Conservation (phyloP, 179 eudicot species). For the Patellifolia procumbens region DNA sequence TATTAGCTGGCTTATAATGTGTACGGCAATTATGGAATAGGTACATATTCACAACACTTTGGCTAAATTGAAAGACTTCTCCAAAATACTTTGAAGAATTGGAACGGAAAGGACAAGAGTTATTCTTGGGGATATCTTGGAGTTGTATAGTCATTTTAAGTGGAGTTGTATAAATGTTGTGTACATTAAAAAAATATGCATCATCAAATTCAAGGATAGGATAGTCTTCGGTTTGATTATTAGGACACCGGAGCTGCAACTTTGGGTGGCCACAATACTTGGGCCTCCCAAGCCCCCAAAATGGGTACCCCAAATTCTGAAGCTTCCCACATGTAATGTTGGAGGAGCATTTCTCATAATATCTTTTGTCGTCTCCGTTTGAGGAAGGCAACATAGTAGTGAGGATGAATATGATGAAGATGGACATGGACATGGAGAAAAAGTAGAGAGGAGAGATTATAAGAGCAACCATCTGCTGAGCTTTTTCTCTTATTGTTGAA, state of each 20-base stretch:
- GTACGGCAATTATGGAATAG: constrained; percentile 36
- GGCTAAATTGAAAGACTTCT: constrained; percentile 1
- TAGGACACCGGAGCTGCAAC: constrained; percentile 23
- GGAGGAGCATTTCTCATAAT: neutral
- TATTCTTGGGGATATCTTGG: neutral
- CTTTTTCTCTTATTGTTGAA: too few relatives aligned
- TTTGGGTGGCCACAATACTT: constrained; percentile 21
- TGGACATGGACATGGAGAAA: too few relatives aligned
- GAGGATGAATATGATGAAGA: neutral
- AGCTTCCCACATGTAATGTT: too few relatives aligned
- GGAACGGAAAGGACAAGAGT: neutral
- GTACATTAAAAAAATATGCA: neutral
- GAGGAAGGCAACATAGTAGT: neutral
- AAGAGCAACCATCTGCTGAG: too few relatives aligned
- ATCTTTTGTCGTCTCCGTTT: neutral
- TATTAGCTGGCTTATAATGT: neutral
- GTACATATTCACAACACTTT: constrained; percentile 25
- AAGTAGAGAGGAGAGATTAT: neutral
- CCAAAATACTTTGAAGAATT: neutral
- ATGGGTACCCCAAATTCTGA: constrained; percentile 22
- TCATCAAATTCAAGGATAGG: neutral
- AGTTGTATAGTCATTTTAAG: neutral
- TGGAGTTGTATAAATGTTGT: neutral
- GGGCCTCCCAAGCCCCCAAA: constrained; percentile 23
- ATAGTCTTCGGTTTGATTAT: neutral